Percentiles rank a stretch among this genome's conserved stretches.
Conservation (phyloP, 306 rosid genomes). For the Heteromeles arbutifolia region DNA sequence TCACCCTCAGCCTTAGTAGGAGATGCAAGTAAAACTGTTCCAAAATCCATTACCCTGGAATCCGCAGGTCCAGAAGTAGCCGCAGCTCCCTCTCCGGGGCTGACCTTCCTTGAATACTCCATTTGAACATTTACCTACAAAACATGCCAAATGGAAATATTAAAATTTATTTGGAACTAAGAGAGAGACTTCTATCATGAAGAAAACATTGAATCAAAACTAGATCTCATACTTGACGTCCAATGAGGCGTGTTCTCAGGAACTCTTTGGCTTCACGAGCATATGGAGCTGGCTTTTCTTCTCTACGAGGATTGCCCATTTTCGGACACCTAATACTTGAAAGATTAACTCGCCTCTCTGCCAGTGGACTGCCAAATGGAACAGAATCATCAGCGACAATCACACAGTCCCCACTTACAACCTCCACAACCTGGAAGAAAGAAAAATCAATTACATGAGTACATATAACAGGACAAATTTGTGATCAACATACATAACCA, state of each 20-base stretch:
- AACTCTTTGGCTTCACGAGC: conserved; percentile 99
- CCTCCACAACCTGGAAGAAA: conserved; percentile 85
- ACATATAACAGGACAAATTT: background rate
- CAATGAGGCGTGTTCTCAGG: conserved; percentile 85
- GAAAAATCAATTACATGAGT: conserved; percentile 9
- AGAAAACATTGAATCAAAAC: conserved; percentile 9
- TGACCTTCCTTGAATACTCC: conserved; percentile 89
- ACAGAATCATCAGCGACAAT: conserved; percentile 92
- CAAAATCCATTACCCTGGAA: conserved; percentile 94
- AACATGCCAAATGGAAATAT: background rate
- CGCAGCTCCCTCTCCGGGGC: conserved; percentile 48
- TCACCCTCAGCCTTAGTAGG: conserved; percentile 57
- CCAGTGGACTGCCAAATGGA: conserved; percentile 82
- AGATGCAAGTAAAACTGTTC: conserved; percentile 60
- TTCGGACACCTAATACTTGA: conserved; percentile 98
- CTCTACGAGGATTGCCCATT: conserved; percentile 95
- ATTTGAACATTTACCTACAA: conserved; percentile 85
- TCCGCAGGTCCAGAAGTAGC: conserved; percentile 52
- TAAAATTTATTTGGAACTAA: background rate
- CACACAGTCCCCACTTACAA: conserved; percentile 93
- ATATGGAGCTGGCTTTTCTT: conserved; percentile 95
- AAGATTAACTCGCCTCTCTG: conserved; percentile 93
- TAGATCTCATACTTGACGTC: conserved; percentile 61
- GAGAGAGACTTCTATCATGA: conserved; percentile 4
- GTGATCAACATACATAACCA: background rate